Base-by-base conservation (phyloP, 139 green algal genomes). In the Auxenochlorella pyrenoidosa region DNA sequence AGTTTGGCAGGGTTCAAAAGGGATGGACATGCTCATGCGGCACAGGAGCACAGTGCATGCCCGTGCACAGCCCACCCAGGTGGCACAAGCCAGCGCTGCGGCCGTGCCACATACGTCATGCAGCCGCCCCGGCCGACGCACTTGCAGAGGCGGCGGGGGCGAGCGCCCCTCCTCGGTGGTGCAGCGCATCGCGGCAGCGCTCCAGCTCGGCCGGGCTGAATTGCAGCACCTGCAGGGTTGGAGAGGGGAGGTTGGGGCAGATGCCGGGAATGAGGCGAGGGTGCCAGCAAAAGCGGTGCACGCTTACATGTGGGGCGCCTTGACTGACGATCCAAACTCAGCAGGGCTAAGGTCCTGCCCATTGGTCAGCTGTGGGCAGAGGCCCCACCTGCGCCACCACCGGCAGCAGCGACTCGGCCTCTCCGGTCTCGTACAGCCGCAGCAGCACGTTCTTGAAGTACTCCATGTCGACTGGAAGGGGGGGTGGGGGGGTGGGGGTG, bases 391-490 rank as follows among this genome's bases (percentile, higher is more conserved):
- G 93, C 15, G 79, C 87, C 59, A 94, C 54, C 32, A 94, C 91
- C 0, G 92, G 92, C 30, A 94, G 82, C 73, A 94, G 87, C 13
- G 79, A 75, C 21, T 86, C 87, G 30, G 89, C 89, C 72, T 94
- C 89, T 38, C 92, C 92, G 72, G 91, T 94, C 86, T 94, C 91
- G 72, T 85, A 94, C 40, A 94, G 84, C 87, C 93, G 92, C 32
- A 94, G 88, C 65, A 94, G 63, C 54, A 93, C 80, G 28, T 94
- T 94, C 34, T 94, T 94, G 54, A 94, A 90, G 84, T 94, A 94
- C 40, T 94, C 87, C 59, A 94, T 90, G 34, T 94, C 91, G n/a
- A 87, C 85, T 84, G 47, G 79, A 75, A 44, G 21, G 51, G 24
- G 28, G 34, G 15, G 30, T 51, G 54, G 24, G 28, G 12, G 63